Evolutionary conservation across 371 early-diverging fungal genomes (phyloP).

Genomic region (Mucor circinelloides): DNA sequence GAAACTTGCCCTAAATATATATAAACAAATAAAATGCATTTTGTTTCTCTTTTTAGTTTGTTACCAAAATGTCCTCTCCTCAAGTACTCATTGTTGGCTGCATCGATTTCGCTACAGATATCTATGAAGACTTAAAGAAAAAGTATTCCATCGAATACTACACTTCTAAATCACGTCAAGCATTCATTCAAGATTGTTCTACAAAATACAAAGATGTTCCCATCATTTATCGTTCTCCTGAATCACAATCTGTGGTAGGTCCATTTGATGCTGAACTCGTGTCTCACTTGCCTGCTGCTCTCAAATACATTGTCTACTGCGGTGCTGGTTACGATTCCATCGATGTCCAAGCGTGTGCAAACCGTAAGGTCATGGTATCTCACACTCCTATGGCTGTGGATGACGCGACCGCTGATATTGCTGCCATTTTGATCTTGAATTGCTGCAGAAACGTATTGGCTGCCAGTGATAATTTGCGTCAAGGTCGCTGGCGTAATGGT

Average conservation of each 20-base stretch:
- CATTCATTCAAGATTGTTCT: constrained; percentile 42
- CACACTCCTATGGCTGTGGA: constrained; percentile 50
- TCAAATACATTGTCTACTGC: constrained; percentile 36
- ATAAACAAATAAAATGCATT: too few species aligned
- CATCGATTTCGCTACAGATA: constrained; percentile 33
- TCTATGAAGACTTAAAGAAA: constrained; percentile 24
- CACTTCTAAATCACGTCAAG: constrained; percentile 32
- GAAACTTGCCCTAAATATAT: too few species aligned
- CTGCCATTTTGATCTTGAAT: constrained; percentile 51
- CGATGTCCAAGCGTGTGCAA: constrained; percentile 40
- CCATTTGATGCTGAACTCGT: constrained; percentile 41
- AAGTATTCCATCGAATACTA: constrained; percentile 28
- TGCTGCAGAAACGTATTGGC: constrained; percentile 52
- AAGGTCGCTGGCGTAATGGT: constrained; percentile 50
- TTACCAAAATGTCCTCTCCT: neutral
- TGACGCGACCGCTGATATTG: constrained; percentile 58
- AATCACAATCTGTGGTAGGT: constrained; percentile 27
- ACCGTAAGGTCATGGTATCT: constrained; percentile 38
- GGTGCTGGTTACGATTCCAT: constrained; percentile 50
- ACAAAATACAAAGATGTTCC: constrained; percentile 36
- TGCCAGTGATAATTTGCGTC: constrained; percentile 45
- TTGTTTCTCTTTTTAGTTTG: neutral
- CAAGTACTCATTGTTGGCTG: constrained; percentile 40
- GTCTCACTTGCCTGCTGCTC: constrained; percentile 25
- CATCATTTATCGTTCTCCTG: constrained; percentile 30